These are phyloP conservation scores for Haplosporangium sp. DNA, from an alignment of 371 early-diverging fungal genomes.

Conservation along the genomic window DNA sequence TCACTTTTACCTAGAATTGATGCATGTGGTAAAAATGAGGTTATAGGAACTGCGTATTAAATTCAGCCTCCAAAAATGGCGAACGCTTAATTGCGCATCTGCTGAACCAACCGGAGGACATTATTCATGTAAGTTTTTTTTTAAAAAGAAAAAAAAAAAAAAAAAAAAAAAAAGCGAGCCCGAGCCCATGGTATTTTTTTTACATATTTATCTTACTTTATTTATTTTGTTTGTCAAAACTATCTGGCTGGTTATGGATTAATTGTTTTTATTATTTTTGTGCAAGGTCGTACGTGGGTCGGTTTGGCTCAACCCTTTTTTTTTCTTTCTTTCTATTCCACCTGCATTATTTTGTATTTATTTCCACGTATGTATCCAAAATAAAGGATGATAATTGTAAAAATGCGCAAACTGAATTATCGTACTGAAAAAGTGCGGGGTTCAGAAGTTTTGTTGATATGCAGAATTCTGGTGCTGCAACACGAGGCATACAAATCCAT, in stretches of 20 bases:
- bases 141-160: no score
- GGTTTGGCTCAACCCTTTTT: no score
- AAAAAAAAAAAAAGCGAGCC: no score
- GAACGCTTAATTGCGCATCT: no score
- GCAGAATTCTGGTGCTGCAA: neutral
- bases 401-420: no score
- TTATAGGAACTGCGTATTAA: no score
- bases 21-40: neutral
- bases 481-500: neutral
- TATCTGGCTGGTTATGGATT: neutral
- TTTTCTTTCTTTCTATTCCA: neutral
- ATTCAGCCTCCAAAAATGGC: no score
- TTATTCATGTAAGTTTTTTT: no score
- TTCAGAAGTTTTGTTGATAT: constrained; percentile 2
- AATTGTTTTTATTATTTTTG: constrained; percentile 11
- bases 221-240: neutral
- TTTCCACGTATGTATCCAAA: constrained; percentile 1
- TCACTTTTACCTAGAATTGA: neutral
- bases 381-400: neutral
- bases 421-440: constrained; percentile 2
- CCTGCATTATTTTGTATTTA: constrained; percentile 7
- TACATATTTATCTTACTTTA: no score
- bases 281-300: constrained; percentile 19
- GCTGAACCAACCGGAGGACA: constrained; percentile 28
- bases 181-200: constrained; percentile 16